Percentiles rank a stretch among this genome's conserved stretches.
Evolutionary conservation across 768 basidiomycete species (phyloP).

Genomic region (Pulveroboletus sp.): DNA sequence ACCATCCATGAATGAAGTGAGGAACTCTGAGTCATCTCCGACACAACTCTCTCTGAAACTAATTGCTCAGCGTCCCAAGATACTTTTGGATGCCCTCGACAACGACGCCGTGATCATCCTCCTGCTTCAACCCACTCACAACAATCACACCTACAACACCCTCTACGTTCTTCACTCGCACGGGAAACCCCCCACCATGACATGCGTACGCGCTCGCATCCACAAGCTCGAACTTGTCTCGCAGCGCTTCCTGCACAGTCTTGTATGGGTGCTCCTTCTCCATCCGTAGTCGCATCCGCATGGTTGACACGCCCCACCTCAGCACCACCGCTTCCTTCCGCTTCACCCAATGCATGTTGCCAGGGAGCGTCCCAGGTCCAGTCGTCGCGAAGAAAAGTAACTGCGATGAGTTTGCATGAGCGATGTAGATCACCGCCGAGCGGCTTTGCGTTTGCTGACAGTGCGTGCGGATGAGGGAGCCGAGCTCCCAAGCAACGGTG

Average conservation of each 20-base stretch:
- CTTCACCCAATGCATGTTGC: constrained; percentile 33
- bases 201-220: constrained; percentile 29
- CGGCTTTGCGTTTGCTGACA: constrained; percentile 16
- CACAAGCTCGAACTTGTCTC: constrained; percentile 22
- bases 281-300: constrained; percentile 22
- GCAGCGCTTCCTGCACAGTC: constrained; percentile 8
- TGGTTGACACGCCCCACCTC: constrained; percentile 29
- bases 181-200: constrained; percentile 34
- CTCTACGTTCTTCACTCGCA: constrained; percentile 33
- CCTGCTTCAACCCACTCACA: constrained; percentile 31
- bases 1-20: too few relatives aligned
- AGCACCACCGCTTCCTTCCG: constrained; percentile 33
- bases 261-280: background rate
- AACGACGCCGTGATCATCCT: constrained; percentile 31
- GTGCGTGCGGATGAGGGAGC: constrained; percentile 23
- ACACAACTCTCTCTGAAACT: too few relatives aligned
- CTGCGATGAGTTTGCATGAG: constrained; percentile 28
- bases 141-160: constrained; percentile 35
- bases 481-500: constrained; percentile 34
- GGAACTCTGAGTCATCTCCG: too few relatives aligned
- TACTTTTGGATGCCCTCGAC: constrained; percentile 29
- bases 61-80: constrained; percentile 8
- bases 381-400: constrained; percentile 31
- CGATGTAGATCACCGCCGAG: constrained; percentile 28
- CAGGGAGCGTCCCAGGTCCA: constrained; percentile 27